These are phyloP conservation scores for Thamnidium elegans DNA, from an alignment of 192 early-diverging fungal genomes.

Conservation along the genomic window DNA sequence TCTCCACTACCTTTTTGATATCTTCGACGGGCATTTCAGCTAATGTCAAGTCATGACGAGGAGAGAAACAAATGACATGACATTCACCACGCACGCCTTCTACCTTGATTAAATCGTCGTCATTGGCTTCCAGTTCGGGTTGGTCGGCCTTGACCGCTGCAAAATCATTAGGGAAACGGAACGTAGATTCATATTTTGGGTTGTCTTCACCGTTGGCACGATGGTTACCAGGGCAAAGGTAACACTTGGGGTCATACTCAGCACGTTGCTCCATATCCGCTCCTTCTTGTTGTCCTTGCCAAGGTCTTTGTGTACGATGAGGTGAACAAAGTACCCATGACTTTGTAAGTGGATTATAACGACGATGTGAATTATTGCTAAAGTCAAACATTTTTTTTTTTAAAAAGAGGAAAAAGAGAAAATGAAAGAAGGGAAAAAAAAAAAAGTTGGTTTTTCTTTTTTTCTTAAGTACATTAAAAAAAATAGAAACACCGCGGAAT, in stretches of 20 bases:
- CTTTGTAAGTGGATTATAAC: conserved; percentile 89
- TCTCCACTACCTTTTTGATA: conserved; percentile 64
- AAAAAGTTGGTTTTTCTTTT: too few relatives aligned
- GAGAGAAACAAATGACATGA: conserved; percentile 92
- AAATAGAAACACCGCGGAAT: conserved; percentile 10
- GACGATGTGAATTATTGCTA: conserved; percentile 67
- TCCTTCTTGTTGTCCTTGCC: conserved; percentile 77
- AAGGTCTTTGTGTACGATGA: conserved; percentile 91
- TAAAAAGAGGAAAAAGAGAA: conserved; percentile 2
- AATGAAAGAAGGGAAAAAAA: background rate
- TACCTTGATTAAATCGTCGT: conserved; percentile 48
- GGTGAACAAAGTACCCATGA: conserved; percentile 97
- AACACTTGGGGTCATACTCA: conserved; percentile 79
- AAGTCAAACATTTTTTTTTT: conserved; percentile 44
- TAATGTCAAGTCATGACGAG: conserved; percentile 83
- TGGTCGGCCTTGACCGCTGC: conserved; percentile 75
- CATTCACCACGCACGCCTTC: conserved; percentile 72
- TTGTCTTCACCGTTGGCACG: conserved; percentile 73
- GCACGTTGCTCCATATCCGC: conserved; percentile 41
- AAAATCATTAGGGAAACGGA: conserved; percentile 91
- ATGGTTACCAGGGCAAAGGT: conserved; percentile 83
- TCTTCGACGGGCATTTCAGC: conserved; percentile 75
- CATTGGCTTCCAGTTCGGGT: conserved; percentile 35
- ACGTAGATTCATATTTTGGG: conserved; percentile 76
- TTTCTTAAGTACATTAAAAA: background rate